Evolutionary conservation across 176 grass and related monocot genomes (phyloP), one percentile per base, ranked within the genome.

Genomic region (Coix lacrymajobi): DNA sequence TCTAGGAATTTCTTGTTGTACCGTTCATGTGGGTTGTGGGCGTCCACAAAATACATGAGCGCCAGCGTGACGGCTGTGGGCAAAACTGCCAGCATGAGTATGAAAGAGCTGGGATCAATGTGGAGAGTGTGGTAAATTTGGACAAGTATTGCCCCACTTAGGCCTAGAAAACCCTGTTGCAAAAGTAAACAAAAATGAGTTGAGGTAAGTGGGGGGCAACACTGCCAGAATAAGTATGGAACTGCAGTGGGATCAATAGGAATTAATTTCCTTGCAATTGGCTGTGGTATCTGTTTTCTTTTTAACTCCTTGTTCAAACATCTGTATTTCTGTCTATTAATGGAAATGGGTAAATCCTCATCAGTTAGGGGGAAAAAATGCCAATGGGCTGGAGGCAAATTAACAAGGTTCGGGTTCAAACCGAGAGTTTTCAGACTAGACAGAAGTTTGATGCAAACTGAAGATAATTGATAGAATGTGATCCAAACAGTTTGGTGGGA

Each of bases 131-230:
- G 69, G 70, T 98, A 81, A 67, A 87, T 75, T 83, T 94, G 90
- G 11, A 98, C 87, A 37, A 98, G 88, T 75, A 98, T 91, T 66
- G 95, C 92, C 38, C 95, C 95, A 36, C 92, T 94, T 77, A 97
- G 69, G 69, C 95, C 95, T 20, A 97, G 86, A 75, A 94, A 97
- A 20, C 94, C 94, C 92, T 97, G 84, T 68, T 73, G 33, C 69
- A 62, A 52, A 85, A 77, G 15, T 29, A 60, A 19, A 58, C n/a
- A 58, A 60, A 36, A 73, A 46, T 84, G 25, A 76, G 31, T 60
- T 66, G 11, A 64, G 31, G 6, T 22, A 8, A 72, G 48, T 19
- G n/a, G 11, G 66, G 20, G 12, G 2, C 19, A 13, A 40, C 43
- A 40, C 19, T 68, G 19, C 3, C 9, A 69, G 66, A 34, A 25